A percentile compares a stretch with the other conserved stretches of the same genome.
These are phyloP conservation scores for Ambrosiella beaveri DNA, from an alignment of 2,329 filamentous ascomycete genomes.

Conservation along the genomic window DNA sequence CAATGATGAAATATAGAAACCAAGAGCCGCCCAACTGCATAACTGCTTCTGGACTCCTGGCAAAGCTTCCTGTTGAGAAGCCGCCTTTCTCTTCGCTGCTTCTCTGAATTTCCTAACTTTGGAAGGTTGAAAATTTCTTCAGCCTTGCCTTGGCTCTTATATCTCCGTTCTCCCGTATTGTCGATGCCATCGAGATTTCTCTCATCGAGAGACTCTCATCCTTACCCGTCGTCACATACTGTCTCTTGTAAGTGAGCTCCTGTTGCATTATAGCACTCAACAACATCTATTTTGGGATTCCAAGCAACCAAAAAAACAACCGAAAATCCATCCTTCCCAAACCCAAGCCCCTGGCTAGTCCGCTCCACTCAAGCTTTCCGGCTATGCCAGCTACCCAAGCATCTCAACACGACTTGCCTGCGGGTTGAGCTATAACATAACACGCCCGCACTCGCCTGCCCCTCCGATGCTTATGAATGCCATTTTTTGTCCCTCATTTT, in stretches of 20 bases:
- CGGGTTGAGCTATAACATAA: conserved; percentile 1
- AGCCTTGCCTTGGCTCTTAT: background rate
- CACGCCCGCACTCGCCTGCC: background rate
- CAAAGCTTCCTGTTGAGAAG: too few relatives aligned
- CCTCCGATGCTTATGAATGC: background rate
- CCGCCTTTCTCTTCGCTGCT: background rate
- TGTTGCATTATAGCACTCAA: conserved; percentile 3
- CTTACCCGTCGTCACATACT: background rate
- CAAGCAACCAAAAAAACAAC: background rate
- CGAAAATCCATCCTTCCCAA: conserved; percentile 4
- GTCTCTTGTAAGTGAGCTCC: background rate
- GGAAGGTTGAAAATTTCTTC: background rate
- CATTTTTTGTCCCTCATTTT: background rate
- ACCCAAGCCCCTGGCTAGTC: conserved; percentile 2
- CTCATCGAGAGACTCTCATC: background rate
- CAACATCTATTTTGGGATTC: conserved; percentile 3
- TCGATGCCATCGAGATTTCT: background rate
- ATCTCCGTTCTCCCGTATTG: background rate
- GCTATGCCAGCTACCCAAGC: background rate
- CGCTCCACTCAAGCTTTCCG: background rate
- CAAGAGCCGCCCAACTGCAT: too few relatives aligned
- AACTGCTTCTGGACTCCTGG: too few relatives aligned
- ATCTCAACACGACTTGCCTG: conserved; percentile 6
- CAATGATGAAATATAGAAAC: too few relatives aligned
- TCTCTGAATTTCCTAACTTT: background rate